Evolutionary conservation across 2,329 filamentous ascomycete species (phyloP).

Genomic region (Aspergillus floridensis): DNA sequence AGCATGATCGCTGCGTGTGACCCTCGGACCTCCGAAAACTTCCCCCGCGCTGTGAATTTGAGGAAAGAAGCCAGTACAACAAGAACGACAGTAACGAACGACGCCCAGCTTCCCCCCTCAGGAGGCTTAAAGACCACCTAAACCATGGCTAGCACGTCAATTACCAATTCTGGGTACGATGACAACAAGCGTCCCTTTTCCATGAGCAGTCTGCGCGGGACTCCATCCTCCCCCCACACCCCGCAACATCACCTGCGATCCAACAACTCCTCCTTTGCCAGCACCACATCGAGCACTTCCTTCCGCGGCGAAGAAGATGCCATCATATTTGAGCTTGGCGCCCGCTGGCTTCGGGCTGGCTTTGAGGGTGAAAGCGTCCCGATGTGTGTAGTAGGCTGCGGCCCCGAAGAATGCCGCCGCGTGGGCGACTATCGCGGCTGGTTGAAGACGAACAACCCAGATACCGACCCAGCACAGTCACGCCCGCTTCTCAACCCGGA

Average conservation of each 20-base stretch:
- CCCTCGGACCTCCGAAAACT: conserved; percentile 8
- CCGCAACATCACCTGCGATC: conserved; percentile 48
- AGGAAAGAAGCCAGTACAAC: background rate
- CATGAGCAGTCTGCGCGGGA: conserved; percentile 28
- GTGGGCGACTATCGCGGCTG: conserved; percentile 78
- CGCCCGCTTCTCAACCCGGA: conserved; percentile 29
- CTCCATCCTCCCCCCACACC: conserved; percentile 58
- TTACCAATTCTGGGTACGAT: conserved; percentile 15
- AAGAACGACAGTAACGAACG: background rate
- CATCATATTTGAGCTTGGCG: conserved; percentile 77
- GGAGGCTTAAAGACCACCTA: background rate
- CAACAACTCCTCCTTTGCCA: conserved; percentile 52
- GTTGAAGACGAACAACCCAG: conserved; percentile 52
- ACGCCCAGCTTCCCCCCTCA: background rate
- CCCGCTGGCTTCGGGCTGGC: conserved; percentile 74
- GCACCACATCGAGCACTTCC: conserved; percentile 56
- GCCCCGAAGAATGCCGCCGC: conserved; percentile 71
- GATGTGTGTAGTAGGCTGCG: conserved; percentile 68
- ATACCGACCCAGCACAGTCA: conserved; percentile 43
- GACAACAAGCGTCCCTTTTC: conserved; percentile 11
- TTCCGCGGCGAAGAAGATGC: conserved; percentile 77
- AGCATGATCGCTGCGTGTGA: conserved; percentile 11
- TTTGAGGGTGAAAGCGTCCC: conserved; percentile 81
- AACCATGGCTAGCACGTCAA: conserved; percentile 17
- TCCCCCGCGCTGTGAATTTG: conserved; percentile 14